Conservation (phyloP, 345 rosid genomes). For the Citrus hindsii region DNA sequence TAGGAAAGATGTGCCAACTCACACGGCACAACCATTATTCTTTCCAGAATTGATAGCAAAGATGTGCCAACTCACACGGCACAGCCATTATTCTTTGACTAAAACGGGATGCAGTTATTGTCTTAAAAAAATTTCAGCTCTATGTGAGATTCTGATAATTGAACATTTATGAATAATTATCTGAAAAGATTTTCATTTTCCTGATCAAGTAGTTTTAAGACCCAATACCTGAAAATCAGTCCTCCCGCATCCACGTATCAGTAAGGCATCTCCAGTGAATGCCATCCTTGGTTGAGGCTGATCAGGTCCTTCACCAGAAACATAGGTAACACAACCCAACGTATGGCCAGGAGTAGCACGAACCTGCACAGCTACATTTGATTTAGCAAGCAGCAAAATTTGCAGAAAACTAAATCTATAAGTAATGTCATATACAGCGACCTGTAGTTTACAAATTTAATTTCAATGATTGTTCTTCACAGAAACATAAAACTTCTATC, state of each 20-base stretch:
- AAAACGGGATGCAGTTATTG: neutral
- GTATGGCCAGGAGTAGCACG: slow-evolving; percentile 97
- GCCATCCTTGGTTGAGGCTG: slow-evolving; percentile 94
- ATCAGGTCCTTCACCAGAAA: slow-evolving; percentile 73
- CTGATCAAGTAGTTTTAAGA: slow-evolving; percentile 1
- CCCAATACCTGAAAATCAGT: slow-evolving; percentile 88
- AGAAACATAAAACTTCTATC: neutral
- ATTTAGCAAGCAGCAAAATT: neutral
- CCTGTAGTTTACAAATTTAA: neutral
- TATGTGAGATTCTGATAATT: neutral
- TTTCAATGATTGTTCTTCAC: neutral
- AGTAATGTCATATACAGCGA: neutral
- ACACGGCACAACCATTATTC: neutral
- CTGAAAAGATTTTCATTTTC: neutral
- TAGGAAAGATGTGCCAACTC: neutral
- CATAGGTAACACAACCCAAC: slow-evolving; percentile 86
- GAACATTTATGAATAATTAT: neutral
- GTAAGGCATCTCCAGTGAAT: slow-evolving; percentile 86
- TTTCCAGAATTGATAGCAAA: neutral
- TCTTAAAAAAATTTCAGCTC: neutral
- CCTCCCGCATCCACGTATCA: slow-evolving; percentile 97
- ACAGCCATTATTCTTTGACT: neutral
- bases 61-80: neutral
- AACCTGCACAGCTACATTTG: slow-evolving; percentile 36
- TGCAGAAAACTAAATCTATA: neutral